Base-by-base conservation (phyloP, 805 yeast genomes). In the Cyberlindnera samutprakarnensis region DNA sequence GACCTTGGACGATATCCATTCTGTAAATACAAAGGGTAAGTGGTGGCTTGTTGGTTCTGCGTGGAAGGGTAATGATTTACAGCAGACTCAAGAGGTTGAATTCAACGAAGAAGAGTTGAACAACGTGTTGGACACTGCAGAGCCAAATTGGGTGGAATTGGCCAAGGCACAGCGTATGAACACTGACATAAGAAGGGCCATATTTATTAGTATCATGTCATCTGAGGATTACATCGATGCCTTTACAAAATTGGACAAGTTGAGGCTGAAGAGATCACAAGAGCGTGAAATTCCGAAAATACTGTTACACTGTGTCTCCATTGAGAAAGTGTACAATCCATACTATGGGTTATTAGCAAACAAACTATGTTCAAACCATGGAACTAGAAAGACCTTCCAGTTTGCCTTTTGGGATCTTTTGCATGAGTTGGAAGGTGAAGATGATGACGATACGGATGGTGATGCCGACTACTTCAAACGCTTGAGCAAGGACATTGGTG, bases 41-140 rank as follows among this genome's bases (percentile, higher is more conserved):
- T 92, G 99, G 99, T 92, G 99, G 99, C 65, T 92, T 20, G 90
- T 92, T 19, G 99, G 99, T 30, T 84, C 97, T 1, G 95, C 98
- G 0, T 92, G 96, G 96, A 84, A 76, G 49, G 96, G 95, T 3
- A 60, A 64, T 34, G 65, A 58, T 27, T 42, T 40, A 20, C 53
- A 26, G 14, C 35, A 14, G 7, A 20, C 23, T 3, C 25, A 45
- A 5, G 39, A 44, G 7, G 31, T 14, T 6, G 47, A 53, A 18
- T 46, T 37, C 3, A 36, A 44, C n/a, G 37, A 30, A 16, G 41
- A 41, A 13, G 38, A 39, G 22, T 27, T 41, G 26, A 39, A 41
- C 20, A 46, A 42, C 23, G 39, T 41, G 12, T 29, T 47, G 14
- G 46, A 38, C 12, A 22, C 27, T 6, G 49, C 51, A 3, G 64